Evolutionary conservation across 108 stramenopile genomes (phyloP).

Genomic region (Skeletonema grethae): DNA sequence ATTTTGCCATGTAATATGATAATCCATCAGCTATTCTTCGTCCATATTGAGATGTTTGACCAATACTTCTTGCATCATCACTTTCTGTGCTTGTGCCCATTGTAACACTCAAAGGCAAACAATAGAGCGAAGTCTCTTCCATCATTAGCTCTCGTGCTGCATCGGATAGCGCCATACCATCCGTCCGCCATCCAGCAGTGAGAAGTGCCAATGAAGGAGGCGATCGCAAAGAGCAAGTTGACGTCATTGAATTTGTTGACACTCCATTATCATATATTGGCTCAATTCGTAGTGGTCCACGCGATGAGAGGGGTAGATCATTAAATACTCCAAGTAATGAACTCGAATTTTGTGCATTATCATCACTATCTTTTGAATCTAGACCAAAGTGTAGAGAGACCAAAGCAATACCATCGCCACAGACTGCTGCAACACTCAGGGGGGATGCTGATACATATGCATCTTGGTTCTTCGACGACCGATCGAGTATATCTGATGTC

Average conservation of each 20-base stretch:
- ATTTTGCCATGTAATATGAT: constrained; percentile 68
- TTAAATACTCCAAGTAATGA: constrained; percentile 12
- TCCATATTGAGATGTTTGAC: constrained; percentile 41
- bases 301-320: constrained; percentile 54
- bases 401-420: constrained; percentile 63
- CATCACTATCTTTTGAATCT: constrained; percentile 9
- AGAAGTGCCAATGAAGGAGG: constrained; percentile 59
- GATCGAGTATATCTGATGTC: constrained; percentile 5
- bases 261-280: constrained; percentile 36
- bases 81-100: not conserved
- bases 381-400: constrained; percentile 54
- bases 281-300: constrained; percentile 73
- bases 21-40: constrained; percentile 57
- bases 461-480: constrained; percentile 34
- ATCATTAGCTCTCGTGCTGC: constrained; percentile 50
- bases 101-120: constrained; percentile 28
- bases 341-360: not conserved
- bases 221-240: not conserved
- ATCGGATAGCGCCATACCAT: constrained; percentile 56
- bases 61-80: not conserved
- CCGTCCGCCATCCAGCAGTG: constrained; percentile 78
- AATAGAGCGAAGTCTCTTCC: constrained; percentile 53
- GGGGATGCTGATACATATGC: constrained; percentile 65
- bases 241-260: not conserved
- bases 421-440: constrained; percentile 65